Base-by-base conservation (phyloP, 495 filamentous ascomycete species). In the Aspergillus conjunctus region DNA sequence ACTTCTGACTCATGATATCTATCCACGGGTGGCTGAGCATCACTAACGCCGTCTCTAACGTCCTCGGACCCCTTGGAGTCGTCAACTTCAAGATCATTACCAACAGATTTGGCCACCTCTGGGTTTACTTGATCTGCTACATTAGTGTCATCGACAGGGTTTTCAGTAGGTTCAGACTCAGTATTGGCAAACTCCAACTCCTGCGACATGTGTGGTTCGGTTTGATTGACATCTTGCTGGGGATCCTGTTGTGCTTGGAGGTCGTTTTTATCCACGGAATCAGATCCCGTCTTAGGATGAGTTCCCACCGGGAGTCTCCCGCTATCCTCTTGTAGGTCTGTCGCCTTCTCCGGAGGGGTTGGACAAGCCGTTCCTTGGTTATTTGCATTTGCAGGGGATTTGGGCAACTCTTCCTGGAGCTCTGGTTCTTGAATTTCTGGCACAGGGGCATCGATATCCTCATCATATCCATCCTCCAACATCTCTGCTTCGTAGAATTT, bases 391-490 rank as follows among this genome's bases (percentile, higher is more conserved):
- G 68, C 67, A 44, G 44, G 37, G 43, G 26, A 43, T 21, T 49
- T 15, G 2, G 64, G 55, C 11, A n/a, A 31, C 51, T 69, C 70
- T 52, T 72, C 52, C 37, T 71, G 62, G 26, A 70, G 67, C 58
- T 69, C 66, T 30, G 73, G 60, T 26, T 26, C 26, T 44, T 71
- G 62, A 22, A 70, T 66, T 59, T 69, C 66, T 26, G 73, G 60
- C 30, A 75, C 46, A 39, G 73, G 66, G 26, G 64, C 58, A 52
- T 77, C 69, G 30, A 68, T 62, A 44, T 74, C 68, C 49, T 74
- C 68, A 41, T 70, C 73, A 53, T 73, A 71, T 51, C 77, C 77
- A 30, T 77, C 72, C 55, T 81, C 79, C 26, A 75, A 56, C 78
- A 80, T 80, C 43, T 77, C 77, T 3, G 74, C 68, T 51, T 77